Evolutionary conservation across 257 asterid genomes (phyloP), one percentile per base, ranked within the genome.

Genomic region (Orobanche coerulescens): DNA sequence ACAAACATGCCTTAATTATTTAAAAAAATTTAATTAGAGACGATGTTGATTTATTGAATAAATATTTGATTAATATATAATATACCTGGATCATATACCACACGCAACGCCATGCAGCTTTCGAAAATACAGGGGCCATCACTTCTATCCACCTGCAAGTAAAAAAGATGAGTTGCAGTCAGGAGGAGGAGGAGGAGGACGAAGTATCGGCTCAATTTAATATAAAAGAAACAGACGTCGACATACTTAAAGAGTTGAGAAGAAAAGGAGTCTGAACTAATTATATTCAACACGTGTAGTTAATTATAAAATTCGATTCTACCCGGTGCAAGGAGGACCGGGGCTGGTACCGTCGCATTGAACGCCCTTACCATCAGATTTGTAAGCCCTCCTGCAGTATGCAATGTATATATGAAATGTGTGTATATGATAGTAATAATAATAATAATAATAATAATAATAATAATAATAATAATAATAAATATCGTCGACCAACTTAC

Each of bases 281-380:
- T n/a, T n/a, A n/a, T n/a, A n/a, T n/a, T n/a, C n/a, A n/a, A n/a
- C n/a, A n/a, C n/a, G n/a, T n/a, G n/a, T 19, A 62, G 64, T 54
- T 47, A 67, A 51, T 66, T 67, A 49, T 69, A 63, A 53, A n/a
- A 36, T 13, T 0, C 6, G 56, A 75, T 61, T 64, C 62, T 89
- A 90, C 97, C 97, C 97, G 15, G 97, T 78, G 76, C 97, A 90
- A 64, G 95, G 97, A 76, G 97, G 97, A 68, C 82, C 76, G 0
- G 75, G 24, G 68, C 94, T 90, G 26, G 55, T 71, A 10, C 73
- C 79, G 24, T 86, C 84, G 49, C 95, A 90, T 61, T 68, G 78
- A 50, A 58, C 62, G 31, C 83, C 88, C 62, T 69, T 75, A 15
- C 67, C 84, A 25, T 88, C 94, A 37, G 54, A 55, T 71, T 79